A percentile compares a stretch with the other conserved stretches of the same genome.
Evolutionary conservation across 2,329 filamentous ascomycete genomes (phyloP).

Genomic region (Nemania sp.): DNA sequence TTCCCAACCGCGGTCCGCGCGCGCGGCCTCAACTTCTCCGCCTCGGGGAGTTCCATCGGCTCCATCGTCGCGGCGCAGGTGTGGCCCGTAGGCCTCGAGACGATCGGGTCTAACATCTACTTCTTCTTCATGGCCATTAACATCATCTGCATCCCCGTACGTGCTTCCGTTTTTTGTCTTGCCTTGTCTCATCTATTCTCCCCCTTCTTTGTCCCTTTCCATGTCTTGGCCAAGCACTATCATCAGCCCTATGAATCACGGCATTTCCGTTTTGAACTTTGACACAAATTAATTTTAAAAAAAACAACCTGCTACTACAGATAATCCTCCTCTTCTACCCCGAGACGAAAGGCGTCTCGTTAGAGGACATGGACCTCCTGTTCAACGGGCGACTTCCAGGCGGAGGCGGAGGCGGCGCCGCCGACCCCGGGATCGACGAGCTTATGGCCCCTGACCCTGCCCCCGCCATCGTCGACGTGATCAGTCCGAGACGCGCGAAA

Average conservation of each 20-base stretch:
- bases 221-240: background rate
- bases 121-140: slow-evolving; percentile 63
- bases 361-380: slow-evolving; percentile 39
- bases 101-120: slow-evolving; percentile 57
- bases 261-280: too few relatives aligned
- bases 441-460: too few relatives aligned
- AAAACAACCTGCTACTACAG: slow-evolving; percentile 19
- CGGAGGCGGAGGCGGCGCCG: background rate
- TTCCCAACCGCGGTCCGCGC: slow-evolving; percentile 63
- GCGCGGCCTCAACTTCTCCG: slow-evolving; percentile 59
- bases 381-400: slow-evolving; percentile 19
- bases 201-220: background rate
- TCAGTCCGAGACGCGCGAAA: background rate
- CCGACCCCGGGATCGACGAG: background rate
- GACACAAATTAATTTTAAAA: background rate
- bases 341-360: slow-evolving; percentile 36
- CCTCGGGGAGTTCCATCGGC: slow-evolving; percentile 59
- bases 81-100: slow-evolving; percentile 59
- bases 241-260: background rate
- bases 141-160: slow-evolving; percentile 51
- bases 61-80: slow-evolving; percentile 58
- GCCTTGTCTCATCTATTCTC: background rate
- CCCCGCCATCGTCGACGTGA: background rate
- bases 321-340: slow-evolving; percentile 39
- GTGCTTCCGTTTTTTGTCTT: background rate